Base-by-base conservation (phyloP, 768 basidiomycete genomes). In the Podaxis carcinomalis region DNA sequence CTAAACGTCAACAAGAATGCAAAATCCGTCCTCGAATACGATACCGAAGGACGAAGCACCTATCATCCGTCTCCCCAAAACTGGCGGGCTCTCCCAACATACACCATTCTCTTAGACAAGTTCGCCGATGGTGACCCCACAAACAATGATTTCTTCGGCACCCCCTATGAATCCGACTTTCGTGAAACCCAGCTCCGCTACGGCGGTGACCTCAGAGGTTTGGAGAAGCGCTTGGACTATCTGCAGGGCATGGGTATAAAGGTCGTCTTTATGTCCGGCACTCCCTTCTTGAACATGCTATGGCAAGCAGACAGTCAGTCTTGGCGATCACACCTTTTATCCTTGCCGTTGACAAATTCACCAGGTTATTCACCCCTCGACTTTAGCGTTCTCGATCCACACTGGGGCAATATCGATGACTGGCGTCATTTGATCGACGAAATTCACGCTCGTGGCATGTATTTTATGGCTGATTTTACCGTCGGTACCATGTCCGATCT, bases 221-320 rank as follows among this genome's bases (percentile, higher is more conserved):
- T 96, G 61, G 74, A 81, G 49, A 71, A 83, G 21, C 86, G 82
- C 60, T 77, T 97, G 63, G 95, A 97, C 73, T 97, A 97, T 71
- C 78, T 97, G 16, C 79, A 92, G 49, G 92, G 91, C 64, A 95
- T 95, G 92, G 95, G 95, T 64, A 75, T 93, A 62, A 78, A 79
- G 66, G 81, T 86, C 55, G 86, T 97, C 67, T 97, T 93, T 76
- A 90, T 96, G 71, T 93, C 95, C 23, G 95, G 95, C 56, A 97
- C 95, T 1, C 86, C 88, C 56, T 97, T 93, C 73, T 63, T 97
- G 63, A 96, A 96, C 81, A 95, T 95, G 94, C 74, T 93, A n/a
- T 96, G 94, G 94, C 89, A 95, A 70, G 90, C 93, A 3, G 94
- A 96, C 82, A 93, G 94, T 95, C 57, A 70, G 93, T 83, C 27